Percentiles rank a stretch among this genome's conserved stretches.
Evolutionary conservation across 768 basidiomycete species (phyloP).

Genomic region (Gelatoporia subvermispora): DNA sequence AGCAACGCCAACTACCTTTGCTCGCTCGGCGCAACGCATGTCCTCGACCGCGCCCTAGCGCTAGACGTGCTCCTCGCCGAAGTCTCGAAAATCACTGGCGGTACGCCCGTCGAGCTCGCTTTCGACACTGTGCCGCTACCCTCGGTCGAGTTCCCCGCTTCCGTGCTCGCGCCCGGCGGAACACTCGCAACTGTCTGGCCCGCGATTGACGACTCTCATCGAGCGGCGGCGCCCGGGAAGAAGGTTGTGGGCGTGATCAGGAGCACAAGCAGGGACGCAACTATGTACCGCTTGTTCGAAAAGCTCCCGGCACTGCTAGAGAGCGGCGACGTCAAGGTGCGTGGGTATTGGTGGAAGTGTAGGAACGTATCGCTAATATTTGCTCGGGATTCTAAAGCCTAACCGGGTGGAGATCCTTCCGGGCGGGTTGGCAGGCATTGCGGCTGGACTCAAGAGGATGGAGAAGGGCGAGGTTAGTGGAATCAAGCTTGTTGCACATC

Average conservation of each 20-base stretch:
- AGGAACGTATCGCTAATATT: too few relatives aligned
- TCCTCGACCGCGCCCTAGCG: slow-evolving; percentile 17
- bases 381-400: too few relatives aligned
- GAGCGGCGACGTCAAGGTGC: slow-evolving; percentile 18
- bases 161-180: slow-evolving; percentile 14
- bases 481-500: slow-evolving; percentile 37
- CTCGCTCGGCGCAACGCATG: slow-evolving; percentile 22
- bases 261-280: slow-evolving; percentile 10
- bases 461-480: slow-evolving; percentile 35
- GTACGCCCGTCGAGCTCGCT: slow-evolving; percentile 9
- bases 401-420: slow-evolving; percentile 36
- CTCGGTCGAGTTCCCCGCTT: slow-evolving; percentile 10
- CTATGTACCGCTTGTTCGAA: slow-evolving; percentile 15
- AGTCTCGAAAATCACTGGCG: not conserved
- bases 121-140: slow-evolving; percentile 12
- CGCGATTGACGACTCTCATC: not conserved
- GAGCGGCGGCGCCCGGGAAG: slow-evolving; percentile 5
- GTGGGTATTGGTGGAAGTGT: not conserved
- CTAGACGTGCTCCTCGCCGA: not conserved
- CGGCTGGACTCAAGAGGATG: slow-evolving; percentile 32
- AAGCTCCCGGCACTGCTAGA: slow-evolving; percentile 16
- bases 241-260: slow-evolving; percentile 11
- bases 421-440: slow-evolving; percentile 35
- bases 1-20: slow-evolving; percentile 11
- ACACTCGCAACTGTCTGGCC: slow-evolving; percentile 1